Conservation (phyloP, 2,329 filamentous ascomycete genomes). For the Penicillium nordicum region DNA sequence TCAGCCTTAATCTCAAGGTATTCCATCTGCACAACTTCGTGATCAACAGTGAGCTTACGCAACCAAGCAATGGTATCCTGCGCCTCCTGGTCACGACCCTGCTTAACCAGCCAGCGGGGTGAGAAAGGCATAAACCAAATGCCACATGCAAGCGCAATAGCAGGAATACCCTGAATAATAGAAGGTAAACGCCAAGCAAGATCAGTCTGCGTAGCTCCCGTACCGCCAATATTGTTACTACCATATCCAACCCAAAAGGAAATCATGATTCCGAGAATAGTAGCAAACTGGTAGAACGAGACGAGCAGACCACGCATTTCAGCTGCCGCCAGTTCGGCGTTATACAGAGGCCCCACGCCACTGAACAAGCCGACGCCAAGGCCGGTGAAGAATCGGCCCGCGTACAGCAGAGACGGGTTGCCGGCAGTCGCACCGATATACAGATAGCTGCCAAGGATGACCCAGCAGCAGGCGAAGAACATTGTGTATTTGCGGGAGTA, state of each 20-base stretch:
- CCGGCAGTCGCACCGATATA: slow-evolving; percentile 26
- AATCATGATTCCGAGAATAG: slow-evolving; percentile 36
- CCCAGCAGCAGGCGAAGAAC: slow-evolving; percentile 51
- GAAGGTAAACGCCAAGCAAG: slow-evolving; percentile 48
- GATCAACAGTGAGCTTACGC: slow-evolving; percentile 32
- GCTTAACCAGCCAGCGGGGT: slow-evolving; percentile 52
- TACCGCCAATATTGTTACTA: slow-evolving; percentile 41
- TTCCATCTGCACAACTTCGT: slow-evolving; percentile 43
- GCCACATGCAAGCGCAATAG: slow-evolving; percentile 33
- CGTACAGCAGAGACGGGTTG: slow-evolving; percentile 25
- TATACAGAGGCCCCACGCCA: slow-evolving; percentile 48
- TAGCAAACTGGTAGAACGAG: slow-evolving; percentile 35
- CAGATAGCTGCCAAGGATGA: slow-evolving; percentile 42
- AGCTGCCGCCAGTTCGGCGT: slow-evolving; percentile 46
- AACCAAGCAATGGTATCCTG: slow-evolving; percentile 26
- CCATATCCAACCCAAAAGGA: slow-evolving; percentile 41
- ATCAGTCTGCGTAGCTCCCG: slow-evolving; percentile 31
- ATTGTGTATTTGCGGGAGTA: slow-evolving; percentile 53
- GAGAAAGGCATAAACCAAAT: slow-evolving; percentile 53
- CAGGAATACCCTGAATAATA: slow-evolving; percentile 45
- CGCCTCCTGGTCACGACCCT: slow-evolving; percentile 47
- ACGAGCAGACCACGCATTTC: slow-evolving; percentile 34
- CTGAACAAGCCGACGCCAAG: slow-evolving; percentile 34
- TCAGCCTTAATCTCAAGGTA: slow-evolving; percentile 50
- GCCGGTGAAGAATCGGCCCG: slow-evolving; percentile 32